Evolutionary conservation across 2,329 filamentous ascomycete genomes (phyloP).

Genomic region (Diaporthe sp.): DNA sequence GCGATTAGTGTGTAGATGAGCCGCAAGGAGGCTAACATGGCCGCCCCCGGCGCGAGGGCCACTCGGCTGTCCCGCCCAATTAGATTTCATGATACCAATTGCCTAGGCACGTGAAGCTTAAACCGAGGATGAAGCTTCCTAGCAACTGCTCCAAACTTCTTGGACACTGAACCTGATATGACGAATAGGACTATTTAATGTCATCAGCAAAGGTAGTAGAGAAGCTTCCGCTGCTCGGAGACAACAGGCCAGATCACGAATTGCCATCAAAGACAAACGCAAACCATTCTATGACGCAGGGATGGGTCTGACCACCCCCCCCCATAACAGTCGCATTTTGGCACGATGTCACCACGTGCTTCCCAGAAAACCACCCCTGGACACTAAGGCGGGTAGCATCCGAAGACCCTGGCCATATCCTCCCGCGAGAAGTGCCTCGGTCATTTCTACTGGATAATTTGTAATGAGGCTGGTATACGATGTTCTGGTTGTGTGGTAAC

Average conservation of each 20-base stretch:
- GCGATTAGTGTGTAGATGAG: constrained; percentile 28
- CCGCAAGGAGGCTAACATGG: constrained; percentile 15
- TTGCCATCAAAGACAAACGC: accelerated
- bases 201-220: too few relatives aligned
- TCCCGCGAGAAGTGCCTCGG: not conserved
- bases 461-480: not conserved
- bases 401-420: too few relatives aligned
- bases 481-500: not conserved
- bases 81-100: not conserved
- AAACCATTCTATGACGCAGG: not conserved
- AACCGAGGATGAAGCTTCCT: too few relatives aligned
- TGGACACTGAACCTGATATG: not conserved
- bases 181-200: not conserved
- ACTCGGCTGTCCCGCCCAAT: too few relatives aligned
- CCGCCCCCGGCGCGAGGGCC: not conserved
- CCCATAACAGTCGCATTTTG: not conserved
- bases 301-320: not conserved
- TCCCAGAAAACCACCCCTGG: not conserved
- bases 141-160: too few relatives aligned
- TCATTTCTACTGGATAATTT: not conserved
- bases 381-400: too few relatives aligned
- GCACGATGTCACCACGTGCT: constrained; percentile 10
- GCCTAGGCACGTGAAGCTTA: not conserved
- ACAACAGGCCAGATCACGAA: not conserved
- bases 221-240: too few relatives aligned